phyloP scores from a whole-genome alignment of 2,329 filamentous ascomycete genomes.

The Talaromyces sp. region DNA sequence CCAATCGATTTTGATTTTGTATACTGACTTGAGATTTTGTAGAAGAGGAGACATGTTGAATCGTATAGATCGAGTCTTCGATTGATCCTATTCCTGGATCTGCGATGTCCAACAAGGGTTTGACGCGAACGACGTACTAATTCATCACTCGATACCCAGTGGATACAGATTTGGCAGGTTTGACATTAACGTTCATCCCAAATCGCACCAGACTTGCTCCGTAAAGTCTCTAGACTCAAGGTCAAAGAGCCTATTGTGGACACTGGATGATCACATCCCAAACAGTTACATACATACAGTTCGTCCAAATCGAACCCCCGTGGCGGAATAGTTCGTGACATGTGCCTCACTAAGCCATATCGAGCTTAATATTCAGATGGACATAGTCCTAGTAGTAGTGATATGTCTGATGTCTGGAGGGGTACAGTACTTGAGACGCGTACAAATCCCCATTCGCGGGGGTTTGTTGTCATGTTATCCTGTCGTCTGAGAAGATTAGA shows the following conservation, averaged over 20 bases:
- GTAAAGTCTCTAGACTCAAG: neutral
- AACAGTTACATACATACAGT: neutral
- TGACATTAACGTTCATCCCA: neutral
- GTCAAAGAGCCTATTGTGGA: neutral
- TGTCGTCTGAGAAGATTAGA: neutral
- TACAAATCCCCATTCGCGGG: neutral
- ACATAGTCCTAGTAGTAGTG: neutral
- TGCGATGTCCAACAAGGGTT: neutral
- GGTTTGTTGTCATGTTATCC: neutral
- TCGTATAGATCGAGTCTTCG: neutral
- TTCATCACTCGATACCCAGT: neutral
- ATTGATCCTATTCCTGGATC: neutral
- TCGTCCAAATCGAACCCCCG: neutral
- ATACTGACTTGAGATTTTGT: neutral
- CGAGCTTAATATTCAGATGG: neutral
- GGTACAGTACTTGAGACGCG: constrained; percentile 7
- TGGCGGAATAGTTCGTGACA: neutral
- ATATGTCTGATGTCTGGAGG: constrained; percentile 2
- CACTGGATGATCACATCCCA: neutral
- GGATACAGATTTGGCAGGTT: neutral
- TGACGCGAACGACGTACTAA: neutral
- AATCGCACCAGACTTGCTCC: neutral
- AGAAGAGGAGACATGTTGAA: neutral
- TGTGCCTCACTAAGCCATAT: neutral
- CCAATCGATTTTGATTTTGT: neutral